Evolutionary conservation across 2,329 filamentous ascomycete genomes (phyloP), one percentile per base, ranked within the genome.

Genomic region (Verticillium dahliae): DNA sequence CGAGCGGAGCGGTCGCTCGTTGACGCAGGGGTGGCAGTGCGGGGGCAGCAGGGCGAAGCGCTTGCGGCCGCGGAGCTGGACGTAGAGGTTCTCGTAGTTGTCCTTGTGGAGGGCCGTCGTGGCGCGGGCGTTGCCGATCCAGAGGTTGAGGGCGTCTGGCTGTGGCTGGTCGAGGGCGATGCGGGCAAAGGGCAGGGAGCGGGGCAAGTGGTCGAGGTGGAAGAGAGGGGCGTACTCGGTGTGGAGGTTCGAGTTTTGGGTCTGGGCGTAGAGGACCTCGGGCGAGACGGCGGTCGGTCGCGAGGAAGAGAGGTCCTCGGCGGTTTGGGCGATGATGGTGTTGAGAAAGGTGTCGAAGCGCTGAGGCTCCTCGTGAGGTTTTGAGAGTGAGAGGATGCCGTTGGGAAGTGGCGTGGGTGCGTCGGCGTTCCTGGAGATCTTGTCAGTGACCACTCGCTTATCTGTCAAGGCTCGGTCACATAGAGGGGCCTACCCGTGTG

Each of bases 11-110:
- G 70, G 67, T 65, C 75, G 76, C 75, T 94, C 91, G 62, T 85
- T 85, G 54, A 92, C 85, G 64, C 87, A 90, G 0, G 88, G 80
- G 66, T 87, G 83, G 64, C 86, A 90, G 1, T 89, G 72, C 0
- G 90, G 87, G n/a, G 91, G 88, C 1, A 95, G 74, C 1, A 95
- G 78, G 0, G 87, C 82, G 67, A 95, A 95, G 67, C 90, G 85
- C 71, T 95, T 95, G 61, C 77, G 76, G 0, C 91, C 91, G 1
- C 86, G 73, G 14, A 94, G 74, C 69, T 94, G 90, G 1, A 91
- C 88, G 72, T 93, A 95, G 0, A 95, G 81, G 71, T 95, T 95
- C 73, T 95, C 90, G 72, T 93, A 94, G 68, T 90, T 90, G 75
- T 95, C 91, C 69, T 89, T 90, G 75, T 95, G 91, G 60, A 93